Evolutionary conservation across 2,329 filamentous ascomycete genomes (phyloP).

Genomic region (Sporothrix humicola): DNA sequence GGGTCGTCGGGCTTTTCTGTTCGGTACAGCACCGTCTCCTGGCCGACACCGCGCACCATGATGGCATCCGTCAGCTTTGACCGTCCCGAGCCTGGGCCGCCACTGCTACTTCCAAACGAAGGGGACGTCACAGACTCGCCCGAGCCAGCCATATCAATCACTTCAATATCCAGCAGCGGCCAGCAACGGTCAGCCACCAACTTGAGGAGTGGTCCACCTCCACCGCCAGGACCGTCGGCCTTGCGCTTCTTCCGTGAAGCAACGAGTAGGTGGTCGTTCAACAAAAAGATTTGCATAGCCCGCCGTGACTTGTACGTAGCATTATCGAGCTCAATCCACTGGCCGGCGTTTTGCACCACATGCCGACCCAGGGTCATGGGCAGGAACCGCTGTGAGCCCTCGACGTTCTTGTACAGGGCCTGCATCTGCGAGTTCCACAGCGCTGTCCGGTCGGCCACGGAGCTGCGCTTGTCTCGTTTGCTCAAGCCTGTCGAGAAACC

Average conservation of each 20-base stretch:
- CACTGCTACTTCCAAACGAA: slow-evolving; percentile 39
- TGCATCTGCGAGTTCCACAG: slow-evolving; percentile 75
- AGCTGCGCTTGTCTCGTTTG: slow-evolving; percentile 84
- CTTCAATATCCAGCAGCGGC: slow-evolving; percentile 89
- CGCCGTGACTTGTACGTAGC: slow-evolving; percentile 94
- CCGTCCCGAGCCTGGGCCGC: slow-evolving; percentile 45
- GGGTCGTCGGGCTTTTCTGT: slow-evolving; percentile 80
- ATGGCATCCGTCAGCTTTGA: slow-evolving; percentile 82
- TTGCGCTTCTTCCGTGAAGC: slow-evolving; percentile 93
- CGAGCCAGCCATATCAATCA: slow-evolving; percentile 81
- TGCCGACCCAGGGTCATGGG: slow-evolving; percentile 90
- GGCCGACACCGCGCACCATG: slow-evolving; percentile 82
- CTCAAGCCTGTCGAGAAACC: slow-evolving; percentile 62
- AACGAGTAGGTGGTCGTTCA: slow-evolving; percentile 93
- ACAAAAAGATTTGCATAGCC: slow-evolving; percentile 86
- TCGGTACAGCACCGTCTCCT: slow-evolving; percentile 92
- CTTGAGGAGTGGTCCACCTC: slow-evolving; percentile 67
- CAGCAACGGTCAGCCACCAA: slow-evolving; percentile 94
- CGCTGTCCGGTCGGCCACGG: slow-evolving; percentile 72
- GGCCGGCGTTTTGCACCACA: slow-evolving; percentile 87
- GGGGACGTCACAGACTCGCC: slow-evolving; percentile 56
- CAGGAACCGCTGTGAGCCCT: slow-evolving; percentile 95
- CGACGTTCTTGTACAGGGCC: slow-evolving; percentile 94
- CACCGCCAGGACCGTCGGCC: slow-evolving; percentile 64
- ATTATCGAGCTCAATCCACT: slow-evolving; percentile 96